Conservation (phyloP, 2,329 filamentous ascomycete genomes). For the Alternaria solani region DNA sequence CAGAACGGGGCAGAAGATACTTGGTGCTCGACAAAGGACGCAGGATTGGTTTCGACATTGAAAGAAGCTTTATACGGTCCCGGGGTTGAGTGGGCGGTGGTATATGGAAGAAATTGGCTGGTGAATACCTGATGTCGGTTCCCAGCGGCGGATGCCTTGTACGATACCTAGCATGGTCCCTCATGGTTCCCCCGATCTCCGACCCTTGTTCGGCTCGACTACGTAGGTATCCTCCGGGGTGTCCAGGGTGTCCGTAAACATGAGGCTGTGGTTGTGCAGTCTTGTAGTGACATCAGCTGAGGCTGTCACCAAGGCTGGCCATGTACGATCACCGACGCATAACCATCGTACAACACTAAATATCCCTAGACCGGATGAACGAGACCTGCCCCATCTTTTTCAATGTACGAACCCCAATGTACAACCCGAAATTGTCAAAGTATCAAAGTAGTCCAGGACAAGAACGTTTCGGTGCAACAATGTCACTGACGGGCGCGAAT, state of each 20-base stretch:
- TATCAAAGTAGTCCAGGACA: not conserved
- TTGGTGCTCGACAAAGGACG: too few relatives aligned
- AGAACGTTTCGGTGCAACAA: not conserved
- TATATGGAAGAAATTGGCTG: not conserved
- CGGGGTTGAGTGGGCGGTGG: not conserved
- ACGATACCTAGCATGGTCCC: not conserved
- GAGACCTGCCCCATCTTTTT: not conserved
- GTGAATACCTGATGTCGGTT: not conserved
- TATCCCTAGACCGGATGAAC: not conserved
- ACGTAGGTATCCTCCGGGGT: not conserved
- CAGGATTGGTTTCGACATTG: too few relatives aligned
- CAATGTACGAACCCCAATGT: not conserved
- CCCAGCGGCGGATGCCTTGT: not conserved
- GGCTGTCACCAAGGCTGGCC: not conserved
- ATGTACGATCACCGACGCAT: not conserved
- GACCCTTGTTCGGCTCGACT: not conserved
- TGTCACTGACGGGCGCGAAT: not conserved
- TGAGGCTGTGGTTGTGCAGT: not conserved
- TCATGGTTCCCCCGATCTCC: not conserved
- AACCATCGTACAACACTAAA: not conserved
- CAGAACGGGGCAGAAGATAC: not conserved
- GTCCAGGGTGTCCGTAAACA: not conserved
- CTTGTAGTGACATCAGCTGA: not conserved
- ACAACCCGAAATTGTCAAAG: not conserved
- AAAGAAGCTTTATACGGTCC: too few relatives aligned